Percentiles rank a stretch among this genome's conserved stretches.
Evolutionary conservation across 108 stramenopile genomes (phyloP).

Genomic region (Nannochloropsis oceanica): DNA sequence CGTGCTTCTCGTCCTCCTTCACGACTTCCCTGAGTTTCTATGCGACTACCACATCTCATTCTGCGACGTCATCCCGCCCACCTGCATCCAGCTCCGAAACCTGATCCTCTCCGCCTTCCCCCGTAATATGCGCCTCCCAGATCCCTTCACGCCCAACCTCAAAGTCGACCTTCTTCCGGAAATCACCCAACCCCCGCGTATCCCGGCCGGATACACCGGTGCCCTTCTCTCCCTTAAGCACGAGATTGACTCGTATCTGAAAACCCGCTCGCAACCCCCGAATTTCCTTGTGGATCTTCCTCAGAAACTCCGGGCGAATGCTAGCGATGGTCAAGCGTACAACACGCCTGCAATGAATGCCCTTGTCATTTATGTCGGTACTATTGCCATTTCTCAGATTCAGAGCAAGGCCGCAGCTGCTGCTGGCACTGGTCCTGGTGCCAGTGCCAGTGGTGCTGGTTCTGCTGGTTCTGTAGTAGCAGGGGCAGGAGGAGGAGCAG

Average conservation of each 20-base stretch:
- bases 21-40: conserved; percentile 95
- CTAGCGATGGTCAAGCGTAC: conserved; percentile 36
- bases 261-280: conserved; percentile 55
- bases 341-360: conserved; percentile 76
- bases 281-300: conserved; percentile 62
- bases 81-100: conserved; percentile 94
- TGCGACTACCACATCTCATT: conserved; percentile 86
- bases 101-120: conserved; percentile 91
- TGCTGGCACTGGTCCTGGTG: not conserved
- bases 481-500: not conserved
- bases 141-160: conserved; percentile 96
- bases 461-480: not conserved
- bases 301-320: conserved; percentile 37
- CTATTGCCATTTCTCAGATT: conserved; percentile 61
- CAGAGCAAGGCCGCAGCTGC: not conserved
- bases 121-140: conserved; percentile 83
- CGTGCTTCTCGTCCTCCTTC: conserved; percentile 84
- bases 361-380: conserved; percentile 86
- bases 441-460: not conserved
- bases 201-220: conserved; percentile 55
- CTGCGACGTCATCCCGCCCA: conserved; percentile 90
- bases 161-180: conserved; percentile 93
- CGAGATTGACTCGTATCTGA: conserved; percentile 77
- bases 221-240: conserved; percentile 45
- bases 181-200: conserved; percentile 65